Percentiles rank a stretch among this genome's conserved stretches.
phyloP scores from a whole-genome alignment of 441 rosid genomes.

The Sinapis alba region DNA sequence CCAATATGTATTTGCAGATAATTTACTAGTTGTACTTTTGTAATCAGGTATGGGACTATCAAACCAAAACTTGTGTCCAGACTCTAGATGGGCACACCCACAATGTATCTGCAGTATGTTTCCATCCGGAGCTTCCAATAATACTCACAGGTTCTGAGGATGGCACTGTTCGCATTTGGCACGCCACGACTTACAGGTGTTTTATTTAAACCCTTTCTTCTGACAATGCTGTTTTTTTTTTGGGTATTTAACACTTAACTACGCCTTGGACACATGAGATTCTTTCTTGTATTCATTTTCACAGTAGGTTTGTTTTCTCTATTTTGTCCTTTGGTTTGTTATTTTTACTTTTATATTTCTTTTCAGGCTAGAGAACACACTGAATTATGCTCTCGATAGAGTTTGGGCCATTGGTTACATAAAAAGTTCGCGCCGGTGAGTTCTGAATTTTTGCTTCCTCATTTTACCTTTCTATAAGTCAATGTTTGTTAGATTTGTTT shows the following conservation, averaged over 20 bases:
- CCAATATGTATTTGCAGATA: no score
- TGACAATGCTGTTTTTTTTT: neutral
- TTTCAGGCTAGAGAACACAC: neutral
- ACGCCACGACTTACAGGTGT: constrained; percentile 62
- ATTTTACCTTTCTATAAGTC: neutral
- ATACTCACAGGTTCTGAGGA: constrained; percentile 83
- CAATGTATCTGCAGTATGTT: constrained; percentile 72
- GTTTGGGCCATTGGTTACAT: neutral
- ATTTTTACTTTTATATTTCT: neutral
- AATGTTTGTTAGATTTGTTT: neutral
- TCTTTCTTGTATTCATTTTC: neutral
- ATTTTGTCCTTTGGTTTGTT: neutral
- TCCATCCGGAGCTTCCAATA: constrained; percentile 76
- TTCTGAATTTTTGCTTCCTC: neutral
- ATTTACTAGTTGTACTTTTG: constrained; percentile 26
- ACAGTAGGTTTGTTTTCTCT: neutral
- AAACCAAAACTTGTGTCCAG: constrained; percentile 65
- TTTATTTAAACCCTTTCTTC: no score
- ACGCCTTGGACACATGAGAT: neutral
- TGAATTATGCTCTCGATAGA: neutral
- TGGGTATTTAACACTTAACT: neutral
- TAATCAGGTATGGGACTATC: constrained; percentile 69
- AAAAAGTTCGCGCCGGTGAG: neutral
- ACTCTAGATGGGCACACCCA: constrained; percentile 75
- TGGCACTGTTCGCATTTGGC: constrained; percentile 77